Conservation (phyloP, 768 basidiomycete species). For the Calocybe gangraenosa region DNA sequence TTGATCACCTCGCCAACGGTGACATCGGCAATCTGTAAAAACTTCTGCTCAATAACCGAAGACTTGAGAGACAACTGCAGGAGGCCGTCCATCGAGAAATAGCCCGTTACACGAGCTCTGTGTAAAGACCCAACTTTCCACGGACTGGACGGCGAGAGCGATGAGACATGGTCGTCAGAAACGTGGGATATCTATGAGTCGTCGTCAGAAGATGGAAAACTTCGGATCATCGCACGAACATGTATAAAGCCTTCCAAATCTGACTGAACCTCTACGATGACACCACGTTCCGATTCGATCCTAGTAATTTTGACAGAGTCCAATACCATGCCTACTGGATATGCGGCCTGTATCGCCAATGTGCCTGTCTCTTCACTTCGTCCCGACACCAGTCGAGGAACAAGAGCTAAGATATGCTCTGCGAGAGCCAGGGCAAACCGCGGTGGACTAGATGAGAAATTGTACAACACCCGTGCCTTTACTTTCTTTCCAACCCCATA, state of each 20-base stretch:
- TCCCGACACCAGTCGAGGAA: constrained; percentile 29
- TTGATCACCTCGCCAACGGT: constrained; percentile 83
- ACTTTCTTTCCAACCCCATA: constrained; percentile 72
- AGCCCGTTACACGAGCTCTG: constrained; percentile 82
- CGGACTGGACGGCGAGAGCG: constrained; percentile 71
- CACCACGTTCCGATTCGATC: constrained; percentile 79
- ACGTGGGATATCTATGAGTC: constrained; percentile 80
- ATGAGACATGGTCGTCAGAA: constrained; percentile 85
- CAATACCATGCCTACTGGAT: constrained; percentile 71
- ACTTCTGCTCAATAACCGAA: constrained; percentile 80
- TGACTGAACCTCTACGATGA: constrained; percentile 63
- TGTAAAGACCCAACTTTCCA: constrained; percentile 82
- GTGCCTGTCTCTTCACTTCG: constrained; percentile 18
- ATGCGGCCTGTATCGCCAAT: constrained; percentile 45
- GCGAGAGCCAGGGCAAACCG: constrained; percentile 79
- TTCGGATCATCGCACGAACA: constrained; percentile 42
- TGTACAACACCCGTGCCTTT: constrained; percentile 81
- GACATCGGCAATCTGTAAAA: constrained; percentile 78
- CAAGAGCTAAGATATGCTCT: constrained; percentile 64
- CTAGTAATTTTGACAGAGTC: constrained; percentile 69
- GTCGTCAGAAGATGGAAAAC: constrained; percentile 7
- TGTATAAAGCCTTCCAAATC: constrained; percentile 81
- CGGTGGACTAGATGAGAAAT: constrained; percentile 70
- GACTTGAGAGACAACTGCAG: constrained; percentile 84
- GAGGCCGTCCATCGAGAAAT: constrained; percentile 81